phyloP scores from a whole-genome alignment of 495 filamentous ascomycete species.

The Aspergillus hancockii region DNA sequence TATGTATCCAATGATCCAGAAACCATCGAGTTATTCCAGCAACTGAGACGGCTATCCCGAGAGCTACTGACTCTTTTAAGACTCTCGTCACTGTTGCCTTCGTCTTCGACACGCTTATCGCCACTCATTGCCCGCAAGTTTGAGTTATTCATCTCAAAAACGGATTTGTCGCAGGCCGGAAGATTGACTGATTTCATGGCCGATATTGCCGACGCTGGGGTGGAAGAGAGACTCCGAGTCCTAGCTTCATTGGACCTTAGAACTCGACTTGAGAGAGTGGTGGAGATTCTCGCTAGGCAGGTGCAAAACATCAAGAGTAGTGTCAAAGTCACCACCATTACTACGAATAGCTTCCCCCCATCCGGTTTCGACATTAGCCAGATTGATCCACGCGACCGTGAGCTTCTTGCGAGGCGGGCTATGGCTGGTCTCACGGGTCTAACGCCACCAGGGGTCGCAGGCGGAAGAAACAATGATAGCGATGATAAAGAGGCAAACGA shows the following conservation, averaged over 20 bases:
- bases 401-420: slow-evolving; percentile 52
- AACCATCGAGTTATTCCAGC: slow-evolving; percentile 68
- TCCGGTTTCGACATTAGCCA: slow-evolving; percentile 56
- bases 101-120: slow-evolving; percentile 62
- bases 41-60: slow-evolving; percentile 77
- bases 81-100: slow-evolving; percentile 73
- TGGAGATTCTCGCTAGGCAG: slow-evolving; percentile 78
- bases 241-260: slow-evolving; percentile 74
- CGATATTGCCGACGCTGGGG: slow-evolving; percentile 78
- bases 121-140: slow-evolving; percentile 82
- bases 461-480: slow-evolving; percentile 48
- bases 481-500: slow-evolving; percentile 79
- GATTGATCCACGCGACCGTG: slow-evolving; percentile 53
- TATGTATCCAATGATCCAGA: slow-evolving; percentile 54
- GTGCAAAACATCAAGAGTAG: slow-evolving; percentile 78
- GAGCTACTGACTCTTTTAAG: slow-evolving; percentile 80
- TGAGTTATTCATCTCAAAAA: slow-evolving; percentile 79
- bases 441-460: slow-evolving; percentile 48
- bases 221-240: slow-evolving; percentile 87
- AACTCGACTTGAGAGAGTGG: slow-evolving; percentile 73
- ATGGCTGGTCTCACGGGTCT: slow-evolving; percentile 54
- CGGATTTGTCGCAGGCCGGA: slow-evolving; percentile 76
- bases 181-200: slow-evolving; percentile 95
- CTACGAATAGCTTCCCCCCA: slow-evolving; percentile 57
- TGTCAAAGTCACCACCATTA: slow-evolving; percentile 73